Evolutionary conservation across 2,329 filamentous ascomycete genomes (phyloP).

Genomic region (Talaromyces piceae): DNA sequence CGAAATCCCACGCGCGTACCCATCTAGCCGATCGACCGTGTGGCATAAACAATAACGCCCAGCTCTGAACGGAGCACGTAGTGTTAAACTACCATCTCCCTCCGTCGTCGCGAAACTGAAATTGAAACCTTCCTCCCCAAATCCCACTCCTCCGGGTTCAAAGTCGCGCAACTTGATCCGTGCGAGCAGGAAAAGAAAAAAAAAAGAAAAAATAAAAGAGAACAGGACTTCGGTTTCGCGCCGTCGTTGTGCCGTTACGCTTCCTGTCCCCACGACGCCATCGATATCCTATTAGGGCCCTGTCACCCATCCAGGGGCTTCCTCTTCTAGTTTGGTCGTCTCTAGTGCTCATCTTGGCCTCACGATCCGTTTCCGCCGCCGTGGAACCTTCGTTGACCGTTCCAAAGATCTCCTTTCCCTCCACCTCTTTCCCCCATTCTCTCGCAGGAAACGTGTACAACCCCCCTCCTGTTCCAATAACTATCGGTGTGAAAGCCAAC

Average conservation of each 20-base stretch:
- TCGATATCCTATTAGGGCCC: constrained; percentile 8
- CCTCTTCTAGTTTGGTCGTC: constrained; percentile 5
- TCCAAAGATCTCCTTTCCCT: constrained; percentile 10
- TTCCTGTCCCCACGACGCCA: constrained; percentile 22
- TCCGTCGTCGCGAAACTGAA: not conserved
- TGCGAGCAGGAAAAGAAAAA: constrained; percentile 8
- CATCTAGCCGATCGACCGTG: not conserved
- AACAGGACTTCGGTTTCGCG: not conserved
- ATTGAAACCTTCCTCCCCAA: not conserved
- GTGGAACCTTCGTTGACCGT: constrained; percentile 11
- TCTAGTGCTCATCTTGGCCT: constrained; percentile 6
- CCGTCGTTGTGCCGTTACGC: constrained; percentile 20
- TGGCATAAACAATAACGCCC: too few relatives aligned
- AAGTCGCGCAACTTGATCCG: constrained; percentile 7
- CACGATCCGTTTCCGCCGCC: constrained; percentile 11
- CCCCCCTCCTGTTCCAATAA: not conserved
- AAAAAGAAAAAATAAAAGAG: too few relatives aligned
- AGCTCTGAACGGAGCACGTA: too few relatives aligned
- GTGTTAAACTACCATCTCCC: not conserved
- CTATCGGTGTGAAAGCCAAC: not conserved
- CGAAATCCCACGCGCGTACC: not conserved
- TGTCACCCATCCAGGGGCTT: constrained; percentile 11
- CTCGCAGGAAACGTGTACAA: constrained; percentile 1
- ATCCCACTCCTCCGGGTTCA: not conserved
- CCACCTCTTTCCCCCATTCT: not conserved